Conservation (phyloP, 179 eudicot species). For the Patellifolia procumbens region DNA sequence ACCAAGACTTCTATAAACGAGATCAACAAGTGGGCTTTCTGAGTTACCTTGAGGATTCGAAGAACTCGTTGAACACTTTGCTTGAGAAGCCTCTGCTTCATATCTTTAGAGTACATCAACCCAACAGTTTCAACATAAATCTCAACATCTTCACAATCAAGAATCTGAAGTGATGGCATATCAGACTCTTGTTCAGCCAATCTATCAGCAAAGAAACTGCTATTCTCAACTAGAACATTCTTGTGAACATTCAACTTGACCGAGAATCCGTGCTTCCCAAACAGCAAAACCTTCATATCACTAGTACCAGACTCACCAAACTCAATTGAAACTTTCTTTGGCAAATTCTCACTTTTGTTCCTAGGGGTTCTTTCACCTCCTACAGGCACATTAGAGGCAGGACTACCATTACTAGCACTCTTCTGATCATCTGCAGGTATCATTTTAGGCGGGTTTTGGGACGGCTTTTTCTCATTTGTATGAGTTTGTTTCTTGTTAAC, state of each 20-base stretch:
- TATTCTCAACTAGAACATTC: slow-evolving; percentile 51
- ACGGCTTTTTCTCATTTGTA: slow-evolving; percentile 38
- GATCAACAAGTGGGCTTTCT: background rate
- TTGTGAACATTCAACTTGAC: slow-evolving; percentile 90
- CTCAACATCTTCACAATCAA: slow-evolving; percentile 90
- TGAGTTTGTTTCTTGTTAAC: slow-evolving; percentile 45
- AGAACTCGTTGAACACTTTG: slow-evolving; percentile 88
- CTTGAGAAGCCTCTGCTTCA: slow-evolving; percentile 81
- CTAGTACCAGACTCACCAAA: slow-evolving; percentile 85
- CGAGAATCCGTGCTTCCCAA: slow-evolving; percentile 72
- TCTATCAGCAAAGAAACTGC: slow-evolving; percentile 60
- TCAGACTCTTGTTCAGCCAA: slow-evolving; percentile 44
- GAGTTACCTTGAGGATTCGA: slow-evolving; percentile 77
- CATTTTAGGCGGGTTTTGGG: slow-evolving; percentile 33
- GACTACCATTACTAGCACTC: slow-evolving; percentile 11
- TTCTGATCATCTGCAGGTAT: slow-evolving; percentile 40
- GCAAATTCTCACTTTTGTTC: slow-evolving; percentile 53
- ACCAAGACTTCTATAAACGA: background rate
- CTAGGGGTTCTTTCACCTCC: slow-evolving; percentile 42
- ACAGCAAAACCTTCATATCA: slow-evolving; percentile 70
- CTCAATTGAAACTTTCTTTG: slow-evolving; percentile 83
- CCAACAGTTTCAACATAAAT: slow-evolving; percentile 84
- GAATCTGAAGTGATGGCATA: slow-evolving; percentile 55
- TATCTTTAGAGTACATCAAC: slow-evolving; percentile 81
- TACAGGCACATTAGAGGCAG: slow-evolving; percentile 32